Conservation (phyloP, 73 alveolate species). For the Paramecium biaurelia region DNA sequence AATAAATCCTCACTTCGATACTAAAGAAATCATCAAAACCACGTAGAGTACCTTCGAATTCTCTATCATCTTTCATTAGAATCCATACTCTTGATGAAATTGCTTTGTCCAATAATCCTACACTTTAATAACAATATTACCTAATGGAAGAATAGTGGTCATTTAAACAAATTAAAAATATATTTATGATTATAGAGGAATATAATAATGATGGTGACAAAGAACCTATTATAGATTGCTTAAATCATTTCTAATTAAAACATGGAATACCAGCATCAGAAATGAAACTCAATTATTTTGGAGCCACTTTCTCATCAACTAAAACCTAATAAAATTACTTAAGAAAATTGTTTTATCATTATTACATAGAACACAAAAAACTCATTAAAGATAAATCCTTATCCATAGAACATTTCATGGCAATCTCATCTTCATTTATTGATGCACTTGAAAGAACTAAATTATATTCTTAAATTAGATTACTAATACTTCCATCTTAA, state of each 20-base stretch:
- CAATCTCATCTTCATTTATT: neutral
- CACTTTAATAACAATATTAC: neutral
- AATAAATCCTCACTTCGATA: neutral
- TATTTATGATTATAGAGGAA: neutral
- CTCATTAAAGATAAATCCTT: neutral
- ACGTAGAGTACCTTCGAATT: constrained; percentile 69
- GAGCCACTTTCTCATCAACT: neutral
- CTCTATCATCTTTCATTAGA: constrained; percentile 69
- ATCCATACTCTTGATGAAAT: constrained; percentile 71
- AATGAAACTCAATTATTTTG: neutral
- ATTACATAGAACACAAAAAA: neutral
- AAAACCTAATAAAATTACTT: neutral
- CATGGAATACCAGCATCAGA: neutral
- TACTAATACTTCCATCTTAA: neutral
- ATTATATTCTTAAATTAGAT: neutral
- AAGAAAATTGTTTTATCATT: neutral
- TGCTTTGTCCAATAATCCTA: constrained; percentile 66
- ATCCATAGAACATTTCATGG: neutral
- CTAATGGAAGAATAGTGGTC: neutral
- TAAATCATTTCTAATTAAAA: neutral
- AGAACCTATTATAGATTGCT: neutral
- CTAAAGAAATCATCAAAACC: constrained; percentile 74
- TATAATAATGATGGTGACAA: neutral
- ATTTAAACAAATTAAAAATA: neutral
- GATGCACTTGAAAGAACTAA: neutral